Evolutionary conservation across 495 filamentous ascomycete species (phyloP), one percentile per base, ranked within the genome.

Genomic region (Xylaria telfairii): DNA sequence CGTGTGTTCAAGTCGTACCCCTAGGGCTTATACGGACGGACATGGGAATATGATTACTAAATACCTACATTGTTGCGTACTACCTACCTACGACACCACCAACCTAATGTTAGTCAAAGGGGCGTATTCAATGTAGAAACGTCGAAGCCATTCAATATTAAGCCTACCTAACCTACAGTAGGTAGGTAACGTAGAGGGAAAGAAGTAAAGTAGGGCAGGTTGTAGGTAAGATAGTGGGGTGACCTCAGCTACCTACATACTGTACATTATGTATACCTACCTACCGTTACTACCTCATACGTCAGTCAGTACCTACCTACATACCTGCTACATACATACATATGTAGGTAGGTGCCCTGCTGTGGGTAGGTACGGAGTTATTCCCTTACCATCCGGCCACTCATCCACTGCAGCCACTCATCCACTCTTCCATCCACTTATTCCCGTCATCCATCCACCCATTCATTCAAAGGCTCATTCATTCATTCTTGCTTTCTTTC

Each of bases 1-100:
- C 44, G 62, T 65, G 60, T 46, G 60, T 63, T 63, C 60, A n/a
- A 28, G 60, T 46, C 26, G 39, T 15, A 32, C 41, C 21, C 60
- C 51, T 6, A 21, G 13, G 51, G 12, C 26, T 59, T 59, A 59
- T 59, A 59, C 15, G 51, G n/a, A 37, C 17, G 4, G 6, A 37
- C 19, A 37, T 13, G 26, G 51, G 37, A 32, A 34, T 13, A n/a
- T 59, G 56, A 59, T 37, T 34, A 59, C 30, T 59, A 21, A 59
- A 37, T 59, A 21, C 32, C 37, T 34, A 21, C 32, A 59, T 34
- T 1, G 19, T 21, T 37, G 32, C 56, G 30, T 59, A 42, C 59
- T 61, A 59, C 53, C 17, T 8, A 28, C 1, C 5, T 34, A 37
- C 28, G n/a, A n/a, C n/a, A n/a, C 34, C 8, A 37, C 34, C 34